phyloP scores from a whole-genome alignment of 176 grass and related monocot species.

The Aegilops umbellulata region DNA sequence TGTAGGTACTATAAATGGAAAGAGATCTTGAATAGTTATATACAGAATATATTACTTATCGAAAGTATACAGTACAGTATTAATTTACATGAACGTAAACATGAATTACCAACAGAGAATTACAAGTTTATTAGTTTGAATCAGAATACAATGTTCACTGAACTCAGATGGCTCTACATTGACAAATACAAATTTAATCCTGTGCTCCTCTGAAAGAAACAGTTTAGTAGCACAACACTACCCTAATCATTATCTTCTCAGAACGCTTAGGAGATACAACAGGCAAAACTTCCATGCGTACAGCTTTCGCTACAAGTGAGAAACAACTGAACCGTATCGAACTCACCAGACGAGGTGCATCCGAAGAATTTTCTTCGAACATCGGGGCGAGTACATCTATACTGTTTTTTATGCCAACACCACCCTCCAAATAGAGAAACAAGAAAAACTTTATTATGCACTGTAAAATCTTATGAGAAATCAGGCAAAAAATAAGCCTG shows the following conservation, averaged over 20 bases:
- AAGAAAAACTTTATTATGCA: constrained; percentile 20
- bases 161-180: constrained; percentile 4
- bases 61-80: background rate
- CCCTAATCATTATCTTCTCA: constrained; percentile 9
- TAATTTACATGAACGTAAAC: background rate
- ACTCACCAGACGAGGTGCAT: constrained; percentile 79
- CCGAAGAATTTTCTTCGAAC: constrained; percentile 58
- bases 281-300: constrained; percentile 19
- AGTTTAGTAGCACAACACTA: constrained; percentile 1
- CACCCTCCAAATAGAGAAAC: constrained; percentile 56
- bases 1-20: background rate
- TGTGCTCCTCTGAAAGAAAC: background rate
- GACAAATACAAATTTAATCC: background rate
- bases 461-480: background rate
- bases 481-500: constrained; percentile 1
- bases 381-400: constrained; percentile 67
- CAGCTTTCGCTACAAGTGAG: constrained; percentile 2
- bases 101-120: background rate
- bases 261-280: background rate
- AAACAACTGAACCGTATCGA: background rate
- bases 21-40: constrained; percentile 16
- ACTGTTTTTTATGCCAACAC: constrained; percentile 81
- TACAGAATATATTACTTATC: background rate
- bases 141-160: background rate
- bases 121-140: constrained; percentile 1